phyloP scores from a whole-genome alignment of 2,329 filamentous ascomycete genomes.

The Claviceps sp. region DNA sequence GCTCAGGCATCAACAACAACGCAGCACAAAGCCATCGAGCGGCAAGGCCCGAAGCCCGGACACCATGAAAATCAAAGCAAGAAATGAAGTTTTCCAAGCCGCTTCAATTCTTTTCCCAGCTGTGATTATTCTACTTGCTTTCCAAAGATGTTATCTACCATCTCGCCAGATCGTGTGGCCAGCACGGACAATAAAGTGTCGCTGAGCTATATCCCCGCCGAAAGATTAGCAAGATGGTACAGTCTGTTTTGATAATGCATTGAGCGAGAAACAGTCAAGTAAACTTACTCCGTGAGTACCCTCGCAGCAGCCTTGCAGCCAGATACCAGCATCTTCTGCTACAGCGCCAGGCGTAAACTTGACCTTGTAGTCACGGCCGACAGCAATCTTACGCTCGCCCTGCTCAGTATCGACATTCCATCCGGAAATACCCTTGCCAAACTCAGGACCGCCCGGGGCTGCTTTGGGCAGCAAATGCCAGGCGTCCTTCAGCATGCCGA shows the following conservation, averaged over 20 bases:
- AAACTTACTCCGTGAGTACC: slow-evolving; percentile 73
- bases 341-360: slow-evolving; percentile 57
- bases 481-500: slow-evolving; percentile 58
- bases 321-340: slow-evolving; percentile 62
- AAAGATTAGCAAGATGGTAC: neutral
- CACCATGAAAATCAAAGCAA: neutral
- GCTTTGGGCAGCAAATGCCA: slow-evolving; percentile 49
- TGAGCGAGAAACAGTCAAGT: neutral
- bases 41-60: no score
- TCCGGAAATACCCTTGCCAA: slow-evolving; percentile 23
- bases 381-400: slow-evolving; percentile 41
- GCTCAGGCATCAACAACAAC: no score
- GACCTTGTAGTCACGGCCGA: slow-evolving; percentile 68
- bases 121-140: neutral
- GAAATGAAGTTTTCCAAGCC: no score
- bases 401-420: slow-evolving; percentile 27
- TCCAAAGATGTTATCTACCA: slow-evolving; percentile 62
- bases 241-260: neutral
- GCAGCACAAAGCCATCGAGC: no score
- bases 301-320: slow-evolving; percentile 91
- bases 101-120: neutral
- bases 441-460: slow-evolving; percentile 16
- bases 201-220: slow-evolving; percentile 42
- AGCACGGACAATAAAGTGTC: slow-evolving; percentile 72
- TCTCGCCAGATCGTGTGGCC: slow-evolving; percentile 61